Conservation (phyloP, 352 stramenopile species). For the Phytophthora sp. region DNA sequence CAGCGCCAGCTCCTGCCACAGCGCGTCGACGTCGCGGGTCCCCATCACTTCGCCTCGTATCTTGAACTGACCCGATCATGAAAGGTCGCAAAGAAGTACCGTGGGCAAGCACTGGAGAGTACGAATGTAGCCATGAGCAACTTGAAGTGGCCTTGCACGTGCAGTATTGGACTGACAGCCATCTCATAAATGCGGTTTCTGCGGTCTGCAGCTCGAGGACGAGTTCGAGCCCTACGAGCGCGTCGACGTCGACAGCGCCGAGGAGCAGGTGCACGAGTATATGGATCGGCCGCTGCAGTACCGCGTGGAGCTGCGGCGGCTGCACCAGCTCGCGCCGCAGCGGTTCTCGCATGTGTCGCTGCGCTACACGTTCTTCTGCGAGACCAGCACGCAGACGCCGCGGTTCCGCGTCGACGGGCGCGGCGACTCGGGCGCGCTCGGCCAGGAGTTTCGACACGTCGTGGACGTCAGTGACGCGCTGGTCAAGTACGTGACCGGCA, state of each 20-base stretch:
- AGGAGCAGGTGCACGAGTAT: slow-evolving; percentile 60
- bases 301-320: slow-evolving; percentile 31
- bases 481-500: slow-evolving; percentile 55
- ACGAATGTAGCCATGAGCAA: slow-evolving; percentile 6
- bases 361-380: slow-evolving; percentile 55
- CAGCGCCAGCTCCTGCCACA: slow-evolving; percentile 60
- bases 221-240: slow-evolving; percentile 45
- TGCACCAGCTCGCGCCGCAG: slow-evolving; percentile 30
- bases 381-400: slow-evolving; percentile 36
- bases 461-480: slow-evolving; percentile 60
- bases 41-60: slow-evolving; percentile 9
- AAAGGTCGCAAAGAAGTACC: slow-evolving; percentile 16
- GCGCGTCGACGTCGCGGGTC: slow-evolving; percentile 41
- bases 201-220: slow-evolving; percentile 8
- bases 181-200: slow-evolving; percentile 5
- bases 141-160: slow-evolving; percentile 1
- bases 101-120: too few relatives aligned
- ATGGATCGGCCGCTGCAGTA: slow-evolving; percentile 64
- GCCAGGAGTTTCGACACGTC: slow-evolving; percentile 37
- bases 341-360: slow-evolving; percentile 49
- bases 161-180: not conserved
- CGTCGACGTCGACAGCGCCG: slow-evolving; percentile 36
- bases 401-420: slow-evolving; percentile 13
- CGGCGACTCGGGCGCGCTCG: slow-evolving; percentile 11
- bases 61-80: slow-evolving; percentile 11